Evolutionary conservation across 352 stramenopile species (phyloP), one percentile per base, ranked within the genome.

Genomic region (Globisporangium nunn): DNA sequence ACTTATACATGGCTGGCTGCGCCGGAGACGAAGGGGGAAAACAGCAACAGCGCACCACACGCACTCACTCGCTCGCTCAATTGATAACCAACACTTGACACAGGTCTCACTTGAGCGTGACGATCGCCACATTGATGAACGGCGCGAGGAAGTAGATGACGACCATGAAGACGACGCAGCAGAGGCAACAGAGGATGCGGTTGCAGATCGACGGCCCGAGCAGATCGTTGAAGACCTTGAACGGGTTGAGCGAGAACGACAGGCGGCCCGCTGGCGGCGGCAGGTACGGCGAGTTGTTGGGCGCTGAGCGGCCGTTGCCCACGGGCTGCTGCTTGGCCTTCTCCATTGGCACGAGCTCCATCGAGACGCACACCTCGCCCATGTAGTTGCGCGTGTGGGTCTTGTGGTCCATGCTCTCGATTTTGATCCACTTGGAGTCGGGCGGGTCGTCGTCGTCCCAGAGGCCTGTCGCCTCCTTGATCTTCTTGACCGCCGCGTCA

Each of bases 271-370:
- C 83, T 10, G 92, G 91, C 10, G 87, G 87, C 12, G 92, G 92
- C 35, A 97, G 71, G 64, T 96, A 96, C 33, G 93, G 93, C 54
- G 94, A 94, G 59, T 91, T 92, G 74, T 98, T 98, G 7, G 93
- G 93, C 23, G 93, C 78, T 33, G 71, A 84, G 10, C 92, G 82
- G 37, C 91, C 93, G n/a, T 75, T 68, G 55, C 92, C 93, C 31
- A 92, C 85, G 0, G 72, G 65, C 45, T 90, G 75, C 41, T 82
- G 72, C 57, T 91, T 85, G 0, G 91, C 87, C 28, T 85, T 82
- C 41, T 97, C 91, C 5, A 77, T 74, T 10, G 92, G 91, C 44
- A 97, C 78, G 50, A 97, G 72, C 62, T 97, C 81, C 45, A 93
- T 78, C 40, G 85, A 95, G 5, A 96, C 67, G 51, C 85, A 93